Base-by-base conservation (phyloP, 1,284 basidiomycete genomes). In the Microbotryomycetes sp. region DNA sequence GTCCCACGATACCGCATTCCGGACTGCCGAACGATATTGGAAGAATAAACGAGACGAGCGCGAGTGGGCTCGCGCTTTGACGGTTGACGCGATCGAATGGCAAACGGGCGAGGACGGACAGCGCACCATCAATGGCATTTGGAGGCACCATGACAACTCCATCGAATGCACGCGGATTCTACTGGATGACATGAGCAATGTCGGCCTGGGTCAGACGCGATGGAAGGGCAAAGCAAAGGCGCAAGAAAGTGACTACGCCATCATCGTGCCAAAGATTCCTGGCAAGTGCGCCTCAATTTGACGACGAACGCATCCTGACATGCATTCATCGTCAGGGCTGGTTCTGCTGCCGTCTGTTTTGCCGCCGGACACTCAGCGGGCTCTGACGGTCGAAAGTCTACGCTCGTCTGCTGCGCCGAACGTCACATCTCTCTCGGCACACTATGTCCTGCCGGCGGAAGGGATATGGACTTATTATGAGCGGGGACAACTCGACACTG, bases 391-490 rank as follows among this genome's bases (percentile, higher is more conserved):
- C 58, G 85, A 87, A 81, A 82, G 88, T 30, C 81, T 96, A 5
- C 73, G 78, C 24, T 81, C 85, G 68, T 87, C 90, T 0, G 79
- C 80, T 4, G 75, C 80, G 26, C 89, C 90, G 0, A 94, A 93
- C 73, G 85, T 88, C 55, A 90, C 89, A 1, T 92, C 90, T 66
- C 83, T 94, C 26, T 87, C 91, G 60, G 82, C 84, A 0, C 91
- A 94, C 75, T 93, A 92, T 71, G 57, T 78, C 48, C 77, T 92
- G 4, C 91, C 91, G 0, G 56, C 74, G 27, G 77, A 81, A 26
- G 88, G 88, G 2, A 70, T 90, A 26, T 91, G 89, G 88, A 82
- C 85, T 54, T 78, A 82, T 24, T 81, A 79, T 70, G 66, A 83
- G 1, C 72, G 28, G 68, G 67, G 60, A 9, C 18, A 47, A 16